Percentiles rank a stretch among this genome's conserved stretches.
phyloP scores from a whole-genome alignment of 139 green algal species.

The Dunaliella primolecta region DNA sequence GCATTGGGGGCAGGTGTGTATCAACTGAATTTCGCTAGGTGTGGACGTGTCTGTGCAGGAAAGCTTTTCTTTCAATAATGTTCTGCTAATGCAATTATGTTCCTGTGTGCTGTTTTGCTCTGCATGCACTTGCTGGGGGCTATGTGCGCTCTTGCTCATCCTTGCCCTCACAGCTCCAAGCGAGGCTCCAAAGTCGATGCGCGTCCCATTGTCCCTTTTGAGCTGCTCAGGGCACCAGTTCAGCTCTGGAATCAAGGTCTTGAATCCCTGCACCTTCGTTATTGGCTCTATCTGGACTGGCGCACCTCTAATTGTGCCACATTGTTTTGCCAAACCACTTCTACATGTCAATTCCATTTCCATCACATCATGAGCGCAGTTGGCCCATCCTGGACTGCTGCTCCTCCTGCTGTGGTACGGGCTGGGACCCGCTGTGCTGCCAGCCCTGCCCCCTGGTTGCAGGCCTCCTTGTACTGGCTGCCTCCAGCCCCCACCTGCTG shows the following conservation, averaged over 20 bases:
- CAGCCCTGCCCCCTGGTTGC: slow-evolving; percentile 23
- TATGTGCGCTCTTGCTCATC: not conserved
- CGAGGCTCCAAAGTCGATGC: no score
- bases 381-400: slow-evolving; percentile 7
- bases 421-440: slow-evolving; percentile 24
- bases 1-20: not conserved
- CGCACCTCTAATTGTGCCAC: not conserved
- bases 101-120: not conserved
- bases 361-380: not conserved
- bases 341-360: slow-evolving; percentile 3
- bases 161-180: no score
- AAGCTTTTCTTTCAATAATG: no score
- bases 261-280: no score
- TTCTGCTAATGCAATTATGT: no score
- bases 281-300: not conserved
- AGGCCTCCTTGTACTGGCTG: slow-evolving; percentile 21
- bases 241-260: no score
- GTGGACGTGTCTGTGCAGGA: not conserved
- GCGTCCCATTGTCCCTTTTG: no score
- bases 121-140: not conserved
- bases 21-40: no score
- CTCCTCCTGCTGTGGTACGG: slow-evolving; percentile 21
- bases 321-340: not conserved
- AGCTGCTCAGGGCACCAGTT: no score
- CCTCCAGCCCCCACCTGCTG: not conserved